Conservation (phyloP, 352 stramenopile species). For the Phytophthora sojae region DNA sequence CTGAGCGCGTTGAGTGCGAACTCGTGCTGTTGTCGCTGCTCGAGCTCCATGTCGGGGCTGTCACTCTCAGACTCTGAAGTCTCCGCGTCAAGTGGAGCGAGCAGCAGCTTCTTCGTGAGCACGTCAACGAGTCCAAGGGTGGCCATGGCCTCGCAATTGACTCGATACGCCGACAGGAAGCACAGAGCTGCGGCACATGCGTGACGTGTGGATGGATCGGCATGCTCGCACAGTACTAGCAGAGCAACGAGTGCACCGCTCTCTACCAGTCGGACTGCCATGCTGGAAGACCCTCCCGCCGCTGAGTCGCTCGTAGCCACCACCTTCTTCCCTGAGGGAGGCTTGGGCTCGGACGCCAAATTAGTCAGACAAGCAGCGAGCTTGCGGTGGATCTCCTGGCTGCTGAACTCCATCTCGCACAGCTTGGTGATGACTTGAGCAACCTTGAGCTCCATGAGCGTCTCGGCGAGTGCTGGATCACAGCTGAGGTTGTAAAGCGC, state of each 20-base stretch:
- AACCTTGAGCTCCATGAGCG: conserved; percentile 87
- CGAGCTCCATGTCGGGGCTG: conserved; percentile 49
- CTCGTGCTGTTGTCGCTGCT: conserved; percentile 68
- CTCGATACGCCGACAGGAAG: conserved; percentile 68
- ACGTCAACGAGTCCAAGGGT: conserved; percentile 73
- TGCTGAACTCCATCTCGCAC: conserved; percentile 87
- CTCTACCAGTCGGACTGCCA: conserved; percentile 60
- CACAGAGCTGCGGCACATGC: conserved; percentile 78
- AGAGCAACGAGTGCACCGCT: conserved; percentile 70
- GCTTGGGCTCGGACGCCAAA: conserved; percentile 68
- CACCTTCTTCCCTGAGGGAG: conserved; percentile 29
- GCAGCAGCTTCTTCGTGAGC: conserved; percentile 63
- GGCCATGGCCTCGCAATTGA: conserved; percentile 83
- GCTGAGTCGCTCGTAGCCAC: conserved; percentile 1
- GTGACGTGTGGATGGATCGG: conserved; percentile 73
- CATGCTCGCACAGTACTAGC: conserved; percentile 75
- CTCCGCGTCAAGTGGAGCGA: conserved; percentile 22
- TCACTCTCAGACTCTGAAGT: conserved; percentile 9
- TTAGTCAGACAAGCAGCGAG: conserved; percentile 83
- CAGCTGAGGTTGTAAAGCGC: conserved; percentile 89
- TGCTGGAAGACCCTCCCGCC: conserved; percentile 12
- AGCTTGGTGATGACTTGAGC: conserved; percentile 87
- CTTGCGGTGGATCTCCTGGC: conserved; percentile 77
- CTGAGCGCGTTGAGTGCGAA: conserved; percentile 82
- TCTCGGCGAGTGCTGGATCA: conserved; percentile 72